Conservation (phyloP, 2,329 filamentous ascomycete genomes). For the Colletotrichum phormii region DNA sequence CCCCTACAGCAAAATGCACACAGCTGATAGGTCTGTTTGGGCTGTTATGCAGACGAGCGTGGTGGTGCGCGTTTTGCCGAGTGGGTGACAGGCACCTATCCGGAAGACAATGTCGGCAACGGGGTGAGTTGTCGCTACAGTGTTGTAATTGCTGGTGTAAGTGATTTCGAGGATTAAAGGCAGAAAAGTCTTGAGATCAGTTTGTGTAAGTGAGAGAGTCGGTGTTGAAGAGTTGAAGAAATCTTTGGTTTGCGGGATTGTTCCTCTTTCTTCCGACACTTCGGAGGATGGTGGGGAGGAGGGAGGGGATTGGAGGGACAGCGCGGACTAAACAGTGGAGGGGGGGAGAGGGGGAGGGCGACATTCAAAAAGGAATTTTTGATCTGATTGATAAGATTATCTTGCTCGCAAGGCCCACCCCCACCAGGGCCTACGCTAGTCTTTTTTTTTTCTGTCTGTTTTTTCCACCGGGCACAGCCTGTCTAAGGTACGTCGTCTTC, state of each 20-base stretch:
- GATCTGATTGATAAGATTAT: conserved; percentile 62
- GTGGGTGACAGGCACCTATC: background rate
- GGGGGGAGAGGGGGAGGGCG: background rate
- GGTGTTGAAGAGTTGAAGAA: background rate
- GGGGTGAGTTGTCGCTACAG: too few species aligned
- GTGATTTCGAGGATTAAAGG: too few species aligned
- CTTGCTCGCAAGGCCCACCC: conserved; percentile 23
- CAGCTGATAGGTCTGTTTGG: conserved; percentile 19
- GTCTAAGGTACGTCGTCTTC: background rate
- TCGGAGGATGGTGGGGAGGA: conserved; percentile 1
- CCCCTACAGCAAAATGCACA: conserved; percentile 13
- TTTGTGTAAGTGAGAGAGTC: background rate
- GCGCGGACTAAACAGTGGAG: conserved; percentile 1
- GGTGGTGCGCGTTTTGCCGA: background rate
- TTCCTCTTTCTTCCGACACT: conserved; percentile 1
- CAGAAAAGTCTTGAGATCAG: background rate
- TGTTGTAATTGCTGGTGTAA: too few species aligned
- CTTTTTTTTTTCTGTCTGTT: background rate
- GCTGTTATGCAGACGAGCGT: background rate
- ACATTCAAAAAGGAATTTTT: conserved; percentile 38
- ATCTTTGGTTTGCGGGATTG: background rate
- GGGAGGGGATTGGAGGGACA: conserved; percentile 39
- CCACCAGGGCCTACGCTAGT: conserved; percentile 32
- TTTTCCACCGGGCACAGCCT: background rate
- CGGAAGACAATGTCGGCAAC: background rate